Base-by-base conservation (phyloP, 345 rosid genomes). In the Durio zibethinus region DNA sequence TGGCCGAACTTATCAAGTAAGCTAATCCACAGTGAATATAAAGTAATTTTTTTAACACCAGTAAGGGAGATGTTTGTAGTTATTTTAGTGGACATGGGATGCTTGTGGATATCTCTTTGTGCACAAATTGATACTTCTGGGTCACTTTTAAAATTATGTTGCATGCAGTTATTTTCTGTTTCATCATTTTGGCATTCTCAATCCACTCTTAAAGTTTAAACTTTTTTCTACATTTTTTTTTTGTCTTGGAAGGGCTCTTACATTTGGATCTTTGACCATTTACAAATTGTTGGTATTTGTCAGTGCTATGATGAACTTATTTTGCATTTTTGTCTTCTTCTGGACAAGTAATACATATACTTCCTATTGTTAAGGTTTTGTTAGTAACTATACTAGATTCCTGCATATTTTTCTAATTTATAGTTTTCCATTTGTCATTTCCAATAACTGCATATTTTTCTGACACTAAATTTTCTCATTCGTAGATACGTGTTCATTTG, bases 1-100 rank as follows among this genome's bases (percentile, higher is more conserved):
- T 47, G 99, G 98, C 74, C 84, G 94, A 82, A 96, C 98, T 45
- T 98, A 96, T 91, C 99, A 96, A 85, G 98, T 90, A 88, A 84
- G 90, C 80, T 72, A 62, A 57, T 52, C 31, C 35, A 35, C 23
- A 1, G 20, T 2, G 2, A 36, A 56, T 25, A 33, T 64, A 33
- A 54, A 54, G 60, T 54, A 21, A 21, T 14, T 27, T 61, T 61
- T 27, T 20, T 2, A 4, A 31, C 66, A 29, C 20, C 66, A 61
- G 12, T 61, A 14, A 12, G n/a, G 36, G 27, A 31, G 36, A n/a
- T 40, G 15, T 25, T 6, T 16, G 21, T 68, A 10, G 73, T 68
- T 43, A 36, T 25, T 42, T 23, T 43, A 25, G 5, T 27, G 4
- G 11, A 7, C 50, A 35, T 10, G 40, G 18, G 25, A 62, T 62